Evolutionary conservation across 805 yeast species (phyloP), one percentile per base, ranked within the genome.

Genomic region (Grigorovia jiainica): DNA sequence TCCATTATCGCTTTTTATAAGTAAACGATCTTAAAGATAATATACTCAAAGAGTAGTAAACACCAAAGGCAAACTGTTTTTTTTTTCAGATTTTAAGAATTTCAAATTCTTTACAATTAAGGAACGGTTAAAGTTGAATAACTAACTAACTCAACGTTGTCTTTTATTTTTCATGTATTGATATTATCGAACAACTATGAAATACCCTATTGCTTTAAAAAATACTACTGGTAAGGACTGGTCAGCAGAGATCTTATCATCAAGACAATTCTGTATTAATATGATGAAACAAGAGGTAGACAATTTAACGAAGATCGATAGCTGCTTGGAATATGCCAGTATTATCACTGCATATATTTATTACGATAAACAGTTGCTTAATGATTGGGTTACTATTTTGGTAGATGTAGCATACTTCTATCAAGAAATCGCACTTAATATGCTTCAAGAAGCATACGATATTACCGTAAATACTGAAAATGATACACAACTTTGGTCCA

Each of bases 371-470:
- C 31, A 36, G 13, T 18, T 36, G 7, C 43, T 17, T 19, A 40
- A 41, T 13, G 54, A 51, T 5, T 16, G 48, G 7, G 20, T 36
- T 8, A 29, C 37, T 3, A 34, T 46, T 1, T 21, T 55, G 7
- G 39, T 57, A 7, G 47, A 60, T 36, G 47, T 48, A 21, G 49
- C 60, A 7, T 45, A 32, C 29, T 46, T 42, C 29, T 53, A 51
- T 38, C 49, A 47, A 33, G 48, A 49, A 5, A 32, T 56, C 11
- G 43, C 58, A 0, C 36, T 53, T n/a, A 50, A 52, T n/a, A 43
- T 50, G 20, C 41, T 57, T 45, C 47, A 51, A 34, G 47, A 43
- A n/a, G 62, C 65, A 7, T 59, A 57, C 38, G 46, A 42, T 4
- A 34, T 29, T 13, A 45, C 50, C 7, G 25, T 39, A 21, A 48